A percentile compares a stretch with the other conserved stretches of the same genome.
phyloP scores from a whole-genome alignment of 495 filamentous ascomycete genomes.

The Niebla homalea region DNA sequence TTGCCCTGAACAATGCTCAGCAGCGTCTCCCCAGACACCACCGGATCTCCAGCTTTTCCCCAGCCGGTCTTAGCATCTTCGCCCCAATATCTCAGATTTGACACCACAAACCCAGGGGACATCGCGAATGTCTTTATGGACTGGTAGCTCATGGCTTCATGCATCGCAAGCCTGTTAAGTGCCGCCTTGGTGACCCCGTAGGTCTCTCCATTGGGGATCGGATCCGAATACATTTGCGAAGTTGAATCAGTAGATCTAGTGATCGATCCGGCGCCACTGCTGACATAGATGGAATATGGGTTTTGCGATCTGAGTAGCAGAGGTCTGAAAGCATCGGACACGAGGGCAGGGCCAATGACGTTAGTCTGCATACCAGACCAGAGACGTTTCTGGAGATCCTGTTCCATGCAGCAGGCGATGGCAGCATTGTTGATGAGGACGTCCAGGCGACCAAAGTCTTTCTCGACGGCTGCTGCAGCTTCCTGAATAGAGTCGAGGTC shows the following conservation, averaged over 20 bases:
- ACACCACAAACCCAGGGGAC: constrained; percentile 21
- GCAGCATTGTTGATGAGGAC: constrained; percentile 23
- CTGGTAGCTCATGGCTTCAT: constrained; percentile 5
- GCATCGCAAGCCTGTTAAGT: constrained; percentile 18
- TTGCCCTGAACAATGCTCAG: constrained; percentile 23
- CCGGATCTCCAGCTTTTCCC: constrained; percentile 23
- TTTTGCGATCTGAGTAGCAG: constrained; percentile 19
- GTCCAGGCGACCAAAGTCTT: constrained; percentile 21
- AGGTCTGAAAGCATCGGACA: constrained; percentile 19
- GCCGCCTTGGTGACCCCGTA: constrained; percentile 21
- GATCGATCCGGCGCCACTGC: constrained; percentile 17
- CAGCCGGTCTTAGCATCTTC: constrained; percentile 19
- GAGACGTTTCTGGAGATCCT: constrained; percentile 6
- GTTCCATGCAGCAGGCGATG: not conserved
- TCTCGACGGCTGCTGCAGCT: constrained; percentile 18
- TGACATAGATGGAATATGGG: constrained; percentile 21
- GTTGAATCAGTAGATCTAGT: not conserved
- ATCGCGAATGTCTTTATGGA: constrained; percentile 20
- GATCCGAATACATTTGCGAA: not conserved
- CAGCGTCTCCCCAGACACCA: constrained; percentile 20
- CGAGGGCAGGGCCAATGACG: constrained; percentile 21
- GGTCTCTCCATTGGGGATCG: not conserved
- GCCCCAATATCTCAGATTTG: constrained; percentile 23
- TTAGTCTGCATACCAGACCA: constrained; percentile 20
- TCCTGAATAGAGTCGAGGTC: constrained; percentile 16